Conservation (phyloP, 371 early-diverging fungal genomes). For the Mucor irregularis region DNA sequence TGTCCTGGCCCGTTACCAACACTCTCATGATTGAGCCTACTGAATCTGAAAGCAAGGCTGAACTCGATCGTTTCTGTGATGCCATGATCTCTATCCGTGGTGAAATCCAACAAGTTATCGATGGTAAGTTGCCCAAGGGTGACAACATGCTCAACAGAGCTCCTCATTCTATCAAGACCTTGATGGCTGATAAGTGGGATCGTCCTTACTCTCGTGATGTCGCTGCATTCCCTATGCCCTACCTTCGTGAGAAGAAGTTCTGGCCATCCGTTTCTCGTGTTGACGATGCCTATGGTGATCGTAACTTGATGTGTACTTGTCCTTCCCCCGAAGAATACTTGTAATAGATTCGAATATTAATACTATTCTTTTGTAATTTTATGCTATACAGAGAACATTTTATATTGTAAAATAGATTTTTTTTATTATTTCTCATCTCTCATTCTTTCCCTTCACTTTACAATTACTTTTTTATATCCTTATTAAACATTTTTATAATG, state of each 20-base stretch:
- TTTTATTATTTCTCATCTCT: neutral
- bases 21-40: slow-evolving; percentile 99
- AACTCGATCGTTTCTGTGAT: slow-evolving; percentile 95
- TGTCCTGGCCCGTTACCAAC: slow-evolving; percentile 98
- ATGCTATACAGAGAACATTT: neutral
- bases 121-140: slow-evolving; percentile 77
- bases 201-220: slow-evolving; percentile 80
- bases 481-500: neutral
- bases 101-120: slow-evolving; percentile 88
- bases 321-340: slow-evolving; percentile 64
- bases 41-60: slow-evolving; percentile 90
- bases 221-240: slow-evolving; percentile 91
- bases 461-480: neutral
- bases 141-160: slow-evolving; percentile 87
- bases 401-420: slow-evolving; percentile 8
- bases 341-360: neutral
- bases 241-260: slow-evolving; percentile 86
- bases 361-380: slow-evolving; percentile 1
- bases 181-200: slow-evolving; percentile 82
- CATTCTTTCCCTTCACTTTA: neutral
- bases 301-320: slow-evolving; percentile 92
- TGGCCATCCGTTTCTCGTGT: slow-evolving; percentile 92
- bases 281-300: slow-evolving; percentile 95
- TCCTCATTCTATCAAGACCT: slow-evolving; percentile 82
- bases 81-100: slow-evolving; percentile 93